Base-by-base conservation (phyloP, 2,329 filamentous ascomycete species). In the Sclerotinia spermophila region DNA sequence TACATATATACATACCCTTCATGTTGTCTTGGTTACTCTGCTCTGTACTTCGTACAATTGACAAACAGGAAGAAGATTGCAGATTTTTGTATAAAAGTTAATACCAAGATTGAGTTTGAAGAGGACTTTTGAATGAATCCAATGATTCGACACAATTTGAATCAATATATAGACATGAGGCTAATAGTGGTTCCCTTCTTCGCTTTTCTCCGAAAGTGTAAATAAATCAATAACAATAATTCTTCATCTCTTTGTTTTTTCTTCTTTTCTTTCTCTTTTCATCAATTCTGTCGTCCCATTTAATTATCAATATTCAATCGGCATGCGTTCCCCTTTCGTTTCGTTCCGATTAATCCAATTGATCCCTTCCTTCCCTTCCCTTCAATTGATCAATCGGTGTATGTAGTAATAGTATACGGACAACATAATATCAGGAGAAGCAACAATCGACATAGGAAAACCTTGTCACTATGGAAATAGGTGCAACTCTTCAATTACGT, bases 131-230 rank as follows among this genome's bases (percentile, higher is more conserved):
- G n/a, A 7, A 33, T 61, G 15, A 27, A 42, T 13, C 38, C 42
- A 30, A 44, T 61, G 58, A 61, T 61, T 30, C 58, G 58, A 61
- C 30, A 1, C n/a, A 15, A 44, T 24, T 11, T 53, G 48, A 30
- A 44, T 48, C 58, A 40, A 40, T 21, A 59, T 17, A 38, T n/a
- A n/a, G 6, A 35, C 35, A 48, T 35, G 33, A 64, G 60, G 42
- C n/a, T n/a, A n/a, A 67, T 44, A 33, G 27, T 59, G 65, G 19
- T 44, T 27, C 62, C 62, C 62, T 8, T 24, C 24, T 40, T 67
- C 51, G 51, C 51, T 67, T 67, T 55, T 27, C 65, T 59, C 65
- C 51, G 40, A 67, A 40, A 30, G 27, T 44, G 27, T 42, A 59
- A 51, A 65, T 24, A 5, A 45, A 58, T 59, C 42, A 48, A n/a